phyloP scores from a whole-genome alignment of 2,329 filamentous ascomycete genomes.

The Anisogramma anomala region DNA sequence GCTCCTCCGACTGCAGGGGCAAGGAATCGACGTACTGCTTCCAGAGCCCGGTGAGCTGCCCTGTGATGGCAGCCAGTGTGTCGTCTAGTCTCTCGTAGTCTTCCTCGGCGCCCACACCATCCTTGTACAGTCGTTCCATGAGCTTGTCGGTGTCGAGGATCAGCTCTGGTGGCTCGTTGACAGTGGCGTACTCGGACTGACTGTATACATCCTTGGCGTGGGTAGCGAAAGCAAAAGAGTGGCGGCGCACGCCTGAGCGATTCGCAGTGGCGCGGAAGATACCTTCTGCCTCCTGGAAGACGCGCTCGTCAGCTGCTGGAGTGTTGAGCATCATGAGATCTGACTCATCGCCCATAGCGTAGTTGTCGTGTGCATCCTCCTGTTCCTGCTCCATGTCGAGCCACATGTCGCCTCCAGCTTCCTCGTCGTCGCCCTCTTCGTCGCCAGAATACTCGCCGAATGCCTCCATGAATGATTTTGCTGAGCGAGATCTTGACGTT shows the following conservation, averaged over 20 bases:
- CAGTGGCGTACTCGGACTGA: conserved; percentile 42
- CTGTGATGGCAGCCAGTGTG: conserved; percentile 42
- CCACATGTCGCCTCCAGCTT: conserved; percentile 36
- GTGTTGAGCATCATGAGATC: conserved; percentile 45
- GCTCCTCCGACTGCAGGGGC: conserved; percentile 38
- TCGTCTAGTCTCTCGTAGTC: conserved; percentile 45
- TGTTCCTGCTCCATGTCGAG: conserved; percentile 36
- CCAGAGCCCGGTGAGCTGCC: conserved; percentile 44
- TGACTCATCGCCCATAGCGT: conserved; percentile 31
- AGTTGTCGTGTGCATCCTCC: conserved; percentile 26
- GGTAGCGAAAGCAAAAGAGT: conserved; percentile 52
- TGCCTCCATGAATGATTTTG: conserved; percentile 21
- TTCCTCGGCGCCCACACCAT: conserved; percentile 45
- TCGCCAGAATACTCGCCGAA: conserved; percentile 17
- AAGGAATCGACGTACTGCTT: conserved; percentile 38
- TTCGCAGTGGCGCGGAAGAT: conserved; percentile 42
- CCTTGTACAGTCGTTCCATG: conserved; percentile 52
- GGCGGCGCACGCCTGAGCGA: conserved; percentile 30
- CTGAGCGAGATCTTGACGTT: conserved; percentile 18
- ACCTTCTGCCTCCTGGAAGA: conserved; percentile 43
- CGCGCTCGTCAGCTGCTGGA: conserved; percentile 41
- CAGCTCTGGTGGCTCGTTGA: conserved; percentile 60
- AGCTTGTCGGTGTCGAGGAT: conserved; percentile 66
- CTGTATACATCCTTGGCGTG: conserved; percentile 62
- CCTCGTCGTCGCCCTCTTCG: conserved; percentile 20